Conservation (phyloP, 345 rosid species). For the Lumnitzera racemosa region DNA sequence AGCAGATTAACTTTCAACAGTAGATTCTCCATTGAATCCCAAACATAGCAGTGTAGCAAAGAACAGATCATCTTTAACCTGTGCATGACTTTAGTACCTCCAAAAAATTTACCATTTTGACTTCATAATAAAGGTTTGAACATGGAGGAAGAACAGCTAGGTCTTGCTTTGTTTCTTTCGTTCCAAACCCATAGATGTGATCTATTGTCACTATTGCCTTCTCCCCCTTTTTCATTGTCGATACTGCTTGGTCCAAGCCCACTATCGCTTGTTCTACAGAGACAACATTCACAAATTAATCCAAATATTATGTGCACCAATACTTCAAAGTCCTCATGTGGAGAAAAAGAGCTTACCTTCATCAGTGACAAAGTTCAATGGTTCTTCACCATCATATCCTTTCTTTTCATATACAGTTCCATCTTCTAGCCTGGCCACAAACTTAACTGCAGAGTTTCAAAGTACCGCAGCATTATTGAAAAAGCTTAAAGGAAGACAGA, state of each 20-base stretch:
- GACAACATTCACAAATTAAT: background rate
- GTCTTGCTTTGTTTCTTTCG: slow-evolving; percentile 22
- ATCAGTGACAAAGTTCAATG: slow-evolving; percentile 43
- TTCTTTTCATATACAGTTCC: slow-evolving; percentile 48
- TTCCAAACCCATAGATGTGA: slow-evolving; percentile 51
- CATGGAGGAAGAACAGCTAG: slow-evolving; percentile 32
- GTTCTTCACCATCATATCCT: slow-evolving; percentile 39
- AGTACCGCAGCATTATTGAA: slow-evolving; percentile 1
- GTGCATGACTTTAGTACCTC: slow-evolving; percentile 21
- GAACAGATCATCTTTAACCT: too few relatives aligned
- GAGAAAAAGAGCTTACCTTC: slow-evolving; percentile 27
- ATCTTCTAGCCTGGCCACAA: slow-evolving; percentile 37
- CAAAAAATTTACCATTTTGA: slow-evolving; percentile 38
- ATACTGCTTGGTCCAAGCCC: slow-evolving; percentile 42
- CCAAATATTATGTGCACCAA: background rate
- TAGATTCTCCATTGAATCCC: too few relatives aligned
- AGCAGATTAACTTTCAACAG: too few relatives aligned
- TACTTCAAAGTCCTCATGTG: background rate
- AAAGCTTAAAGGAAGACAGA: background rate
- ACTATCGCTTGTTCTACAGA: slow-evolving; percentile 37
- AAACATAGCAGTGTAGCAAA: too few relatives aligned
- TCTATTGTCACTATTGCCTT: slow-evolving; percentile 28
- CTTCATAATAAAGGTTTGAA: slow-evolving; percentile 36
- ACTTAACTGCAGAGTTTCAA: slow-evolving; percentile 35
- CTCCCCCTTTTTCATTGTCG: slow-evolving; percentile 54